Evolutionary conservation across 352 stramenopile species (phyloP).

Genomic region (Peronosclerospora sorghi): DNA sequence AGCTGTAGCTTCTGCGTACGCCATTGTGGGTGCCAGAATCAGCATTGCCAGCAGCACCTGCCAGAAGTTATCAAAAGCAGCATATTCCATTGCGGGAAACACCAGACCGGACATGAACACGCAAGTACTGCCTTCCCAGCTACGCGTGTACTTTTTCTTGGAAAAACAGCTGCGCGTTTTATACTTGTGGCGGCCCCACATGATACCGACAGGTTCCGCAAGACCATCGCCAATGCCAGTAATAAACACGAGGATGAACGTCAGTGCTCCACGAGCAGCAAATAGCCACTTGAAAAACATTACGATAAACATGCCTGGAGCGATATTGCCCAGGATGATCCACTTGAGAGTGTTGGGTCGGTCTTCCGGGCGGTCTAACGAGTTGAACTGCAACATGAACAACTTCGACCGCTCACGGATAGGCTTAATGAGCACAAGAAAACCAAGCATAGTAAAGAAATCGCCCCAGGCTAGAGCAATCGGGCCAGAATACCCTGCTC

Average conservation of each 20-base stretch:
- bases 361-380: slow-evolving; percentile 73
- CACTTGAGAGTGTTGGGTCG: slow-evolving; percentile 79
- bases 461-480: slow-evolving; percentile 70
- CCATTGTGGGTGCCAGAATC: slow-evolving; percentile 67
- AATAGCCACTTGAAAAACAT: slow-evolving; percentile 84
- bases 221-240: slow-evolving; percentile 69
- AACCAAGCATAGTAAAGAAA: slow-evolving; percentile 71
- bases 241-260: slow-evolving; percentile 77
- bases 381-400: slow-evolving; percentile 87
- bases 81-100: slow-evolving; percentile 68
- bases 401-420: slow-evolving; percentile 68
- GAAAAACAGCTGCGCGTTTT: slow-evolving; percentile 75
- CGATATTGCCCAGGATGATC: slow-evolving; percentile 72
- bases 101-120: slow-evolving; percentile 72
- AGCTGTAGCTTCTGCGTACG: slow-evolving; percentile 71
- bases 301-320: slow-evolving; percentile 60
- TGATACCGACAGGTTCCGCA: slow-evolving; percentile 67
- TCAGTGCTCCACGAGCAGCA: slow-evolving; percentile 36
- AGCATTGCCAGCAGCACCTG: slow-evolving; percentile 71
- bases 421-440: slow-evolving; percentile 77
- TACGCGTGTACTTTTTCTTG: slow-evolving; percentile 77
- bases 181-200: slow-evolving; percentile 79
- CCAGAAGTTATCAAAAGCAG: slow-evolving; percentile 65
- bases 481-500: slow-evolving; percentile 43
- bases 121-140: slow-evolving; percentile 70